Evolutionary conservation across 495 filamentous ascomycete genomes (phyloP).

Genomic region (Chlorociboria aeruginascens): DNA sequence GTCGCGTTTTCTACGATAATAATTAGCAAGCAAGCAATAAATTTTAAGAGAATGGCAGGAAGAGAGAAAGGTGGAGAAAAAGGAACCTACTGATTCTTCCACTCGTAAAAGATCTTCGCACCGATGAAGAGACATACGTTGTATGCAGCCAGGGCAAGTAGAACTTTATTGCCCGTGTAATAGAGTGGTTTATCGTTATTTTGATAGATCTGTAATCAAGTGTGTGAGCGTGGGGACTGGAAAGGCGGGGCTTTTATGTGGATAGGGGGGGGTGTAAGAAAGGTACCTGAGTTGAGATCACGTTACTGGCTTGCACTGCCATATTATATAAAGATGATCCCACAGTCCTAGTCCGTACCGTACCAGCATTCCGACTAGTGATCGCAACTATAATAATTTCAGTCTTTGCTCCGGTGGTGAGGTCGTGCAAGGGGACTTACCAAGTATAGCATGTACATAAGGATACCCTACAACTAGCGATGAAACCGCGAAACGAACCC

Average conservation of each 20-base stretch:
- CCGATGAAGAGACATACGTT: slow-evolving; percentile 43
- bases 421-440: not conserved
- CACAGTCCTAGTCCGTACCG: slow-evolving; percentile 54
- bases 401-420: not conserved
- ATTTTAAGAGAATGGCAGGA: not conserved
- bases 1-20: slow-evolving; percentile 15
- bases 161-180: slow-evolving; percentile 50
- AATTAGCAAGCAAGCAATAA: not conserved
- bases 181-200: slow-evolving; percentile 51
- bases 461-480: slow-evolving; percentile 38
- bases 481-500: slow-evolving; percentile 42
- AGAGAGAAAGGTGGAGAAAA: not conserved
- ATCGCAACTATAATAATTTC: slow-evolving; percentile 41
- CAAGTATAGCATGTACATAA: slow-evolving; percentile 39
- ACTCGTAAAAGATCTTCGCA: slow-evolving; percentile 49
- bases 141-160: slow-evolving; percentile 41
- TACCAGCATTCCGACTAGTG: slow-evolving; percentile 54
- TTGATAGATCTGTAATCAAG: slow-evolving; percentile 39
- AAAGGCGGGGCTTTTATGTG: slow-evolving; percentile 19
- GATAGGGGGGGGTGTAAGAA: slow-evolving; percentile 11
- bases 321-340: slow-evolving; percentile 62
- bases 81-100: slow-evolving; percentile 35
- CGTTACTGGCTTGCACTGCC: slow-evolving; percentile 51
- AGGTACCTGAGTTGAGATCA: slow-evolving; percentile 32
- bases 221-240: not conserved